Base-by-base conservation (phyloP, 805 yeast species). In the Barnettozyma salicaria region DNA sequence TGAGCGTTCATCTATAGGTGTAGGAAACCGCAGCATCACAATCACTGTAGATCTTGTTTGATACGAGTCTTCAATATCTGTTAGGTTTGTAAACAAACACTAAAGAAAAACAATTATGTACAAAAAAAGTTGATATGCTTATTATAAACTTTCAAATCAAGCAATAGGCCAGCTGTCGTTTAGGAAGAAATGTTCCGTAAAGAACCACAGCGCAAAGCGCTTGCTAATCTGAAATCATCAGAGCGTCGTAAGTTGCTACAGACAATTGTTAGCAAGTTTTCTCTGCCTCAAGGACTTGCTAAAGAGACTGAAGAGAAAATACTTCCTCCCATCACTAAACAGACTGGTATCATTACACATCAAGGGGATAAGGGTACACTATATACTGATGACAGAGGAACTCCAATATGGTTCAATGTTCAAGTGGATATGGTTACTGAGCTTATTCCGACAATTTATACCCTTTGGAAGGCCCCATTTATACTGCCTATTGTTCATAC, bases 211-310 rank as follows among this genome's bases (percentile, higher is more conserved):
- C 65, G 80, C 40, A 89, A 88, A 60, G 78, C 94, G 4, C 65
- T 77, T 35, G 73, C 95, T 16, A 85, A 86, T 49, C 67, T 92
- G 41, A 88, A 87, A 59, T 74, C 85, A 11, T 82, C 95, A 0
- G 97, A 87, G 46, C 65, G 92, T 27, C 72, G 84, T 45, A 70
- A 69, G 44, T 56, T 80, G 19, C 56, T 76, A 9, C 48, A 56
- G 5, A 48, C 55, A 5, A 64, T 80, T 21, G 64, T 76, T 44
- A 48, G 58, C 17, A 54, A 49, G 20, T 77, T 68, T 47, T 50
- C 48, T 8, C 50, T 76, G 19, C 63, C 68, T 4, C 60, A 59
- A 27, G 61, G 55, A 8, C 32, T 52, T 14, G 31, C 52, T 9
- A 49, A 50, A 25, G 52, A 47, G 20, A 30, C 46, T 5, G 55